Conservation (phyloP, 129 eudicot species). For the Apium graveolens region DNA sequence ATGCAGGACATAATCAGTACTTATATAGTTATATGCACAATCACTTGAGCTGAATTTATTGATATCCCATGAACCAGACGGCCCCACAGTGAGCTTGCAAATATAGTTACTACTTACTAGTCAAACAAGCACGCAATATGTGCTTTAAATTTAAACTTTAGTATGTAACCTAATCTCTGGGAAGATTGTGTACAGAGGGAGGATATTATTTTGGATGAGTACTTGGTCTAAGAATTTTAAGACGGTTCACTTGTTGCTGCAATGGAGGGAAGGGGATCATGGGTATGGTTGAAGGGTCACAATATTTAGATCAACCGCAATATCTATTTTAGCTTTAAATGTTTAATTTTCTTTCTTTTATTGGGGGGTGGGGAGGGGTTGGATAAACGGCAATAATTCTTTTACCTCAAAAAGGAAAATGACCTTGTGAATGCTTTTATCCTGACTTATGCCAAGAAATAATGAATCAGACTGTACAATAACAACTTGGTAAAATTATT, state of each 20-base stretch:
- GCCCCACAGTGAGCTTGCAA: background rate
- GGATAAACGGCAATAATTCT: too few relatives aligned
- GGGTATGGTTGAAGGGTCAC: background rate
- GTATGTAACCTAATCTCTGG: background rate
- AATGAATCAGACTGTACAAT: background rate
- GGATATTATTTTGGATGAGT: background rate
- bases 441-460: background rate
- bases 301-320: too few relatives aligned
- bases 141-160: background rate
- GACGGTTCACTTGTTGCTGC: background rate
- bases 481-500: background rate
- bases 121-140: background rate
- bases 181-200: background rate
- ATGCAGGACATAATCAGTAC: background rate
- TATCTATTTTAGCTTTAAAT: background rate
- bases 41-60: background rate
- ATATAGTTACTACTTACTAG: background rate
- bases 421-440: background rate
- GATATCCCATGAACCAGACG: background rate
- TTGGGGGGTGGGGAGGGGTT: too few relatives aligned
- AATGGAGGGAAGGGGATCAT: background rate
- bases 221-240: background rate
- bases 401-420: background rate
- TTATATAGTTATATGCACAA: background rate
- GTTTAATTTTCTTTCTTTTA: too few relatives aligned